Base-by-base conservation (phyloP, 2,329 filamentous ascomycete genomes). In the Trichoderma atroviride region DNA sequence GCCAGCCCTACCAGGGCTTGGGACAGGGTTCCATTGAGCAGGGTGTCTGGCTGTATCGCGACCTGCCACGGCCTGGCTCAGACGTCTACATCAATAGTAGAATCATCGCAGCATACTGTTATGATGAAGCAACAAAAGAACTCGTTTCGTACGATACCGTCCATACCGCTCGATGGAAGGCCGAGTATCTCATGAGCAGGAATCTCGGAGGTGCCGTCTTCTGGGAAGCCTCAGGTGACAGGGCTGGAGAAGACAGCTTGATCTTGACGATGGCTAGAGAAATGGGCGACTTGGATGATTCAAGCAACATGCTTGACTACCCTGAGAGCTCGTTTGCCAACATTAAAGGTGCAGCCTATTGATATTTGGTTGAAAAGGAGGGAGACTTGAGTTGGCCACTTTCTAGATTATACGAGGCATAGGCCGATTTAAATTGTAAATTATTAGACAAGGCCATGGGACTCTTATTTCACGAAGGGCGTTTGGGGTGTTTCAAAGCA, bases 191-290 rank as follows among this genome's bases (percentile, higher is more conserved):
- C 72, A 81, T 82, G 73, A 74, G 81, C 27, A 83, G 83, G 65
- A 82, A 86, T 0, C 84, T 96, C 1, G 92, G 91, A 1, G 93
- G 93, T 14, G 89, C 87, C 0, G 92, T 96, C 83, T 96, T 91
- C 86, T 97, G 93, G 93, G 92, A 96, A 79, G 90, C 88, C 11
- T 91, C 88, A 72, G 89, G 88, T 14, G 93, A 96, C 75, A 81
- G 78, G 72, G 73, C 71, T 0, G 85, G 82, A 37, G 75, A 74
- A 1, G 71, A 74, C 24, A 93, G 91, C 74, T 80, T 96, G 71
- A 87, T 92, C 24, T 77, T 80, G 22, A 84, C 84, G 9, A 76
- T 87, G 71, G 83, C 84, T 3, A 79, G 78, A 50, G 76, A 74
- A 4, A 77, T 90, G 71, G 83, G 83, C 7, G 72, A 72, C 2